Base-by-base conservation (phyloP, 108 stramenopile species). In the Cyclotella distinguenda region DNA sequence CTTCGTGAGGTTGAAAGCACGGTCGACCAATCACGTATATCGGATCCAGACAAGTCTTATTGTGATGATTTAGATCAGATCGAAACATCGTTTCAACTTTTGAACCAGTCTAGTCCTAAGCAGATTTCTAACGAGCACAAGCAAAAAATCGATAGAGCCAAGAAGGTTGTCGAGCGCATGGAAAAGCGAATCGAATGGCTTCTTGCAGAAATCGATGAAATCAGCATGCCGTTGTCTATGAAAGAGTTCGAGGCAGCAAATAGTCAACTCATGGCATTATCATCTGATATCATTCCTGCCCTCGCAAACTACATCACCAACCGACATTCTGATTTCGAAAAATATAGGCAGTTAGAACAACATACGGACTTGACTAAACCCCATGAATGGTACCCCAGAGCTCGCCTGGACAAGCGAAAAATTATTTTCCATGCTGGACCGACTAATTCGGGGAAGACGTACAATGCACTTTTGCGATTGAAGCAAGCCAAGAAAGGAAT, bases 401-500 rank as follows among this genome's bases (percentile, higher is more conserved):
- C 84, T 10, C 66, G 87, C 36, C 59, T 87, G 28, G 77, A 88
- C 63, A 74, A 79, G 51, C 70, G 87, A 55, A 83, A 82, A 60
- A 86, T 97, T 47, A 82, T 93, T 30, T 93, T 87, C 73, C 97
- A 97, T 78, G 90, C 78, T 13, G 96, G 95, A 8, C 97, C 96
- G 1, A 98, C 97, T 11, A 98, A 96, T 73, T 88, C 86, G 43
- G 97, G 97, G 4, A 97, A 98, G 64, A 98, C 97, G 19, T 95
- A 98, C 66, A 62, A 77, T 28, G 97, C 97, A 1, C 67, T 98
- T 28, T 68, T 90, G 61, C 79, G 90, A 26, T 82, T 98, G 30
- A 84, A 84, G 60, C 55, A 78, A 18, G 95, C 88, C 27, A 70
- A 84, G 30, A 62, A 72, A 31, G 97, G 97, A 19, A 57, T 98